These are phyloP conservation scores for Hyaloscypha variabilis DNA, from an alignment of 495 filamentous ascomycete species.

Conservation along the genomic window DNA sequence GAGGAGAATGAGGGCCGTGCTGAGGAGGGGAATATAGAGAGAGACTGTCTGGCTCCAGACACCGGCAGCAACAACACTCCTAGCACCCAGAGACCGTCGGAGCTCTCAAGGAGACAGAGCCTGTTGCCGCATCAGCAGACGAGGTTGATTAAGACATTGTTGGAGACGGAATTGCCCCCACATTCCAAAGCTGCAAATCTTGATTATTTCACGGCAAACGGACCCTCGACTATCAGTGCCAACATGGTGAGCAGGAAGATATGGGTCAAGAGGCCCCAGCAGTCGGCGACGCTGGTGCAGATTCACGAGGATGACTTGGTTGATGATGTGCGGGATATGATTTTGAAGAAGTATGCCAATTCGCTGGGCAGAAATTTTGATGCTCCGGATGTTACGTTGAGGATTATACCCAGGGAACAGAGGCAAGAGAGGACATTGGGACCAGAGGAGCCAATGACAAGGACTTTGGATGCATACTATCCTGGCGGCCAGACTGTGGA, in stretches of 20 bases:
- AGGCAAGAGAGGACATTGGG: conserved; percentile 69
- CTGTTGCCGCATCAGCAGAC: conserved; percentile 50
- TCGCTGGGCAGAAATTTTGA: conserved; percentile 87
- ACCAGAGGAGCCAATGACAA: conserved; percentile 83
- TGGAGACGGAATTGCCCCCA: conserved; percentile 36
- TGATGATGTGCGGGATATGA: conserved; percentile 91
- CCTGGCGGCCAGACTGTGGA: conserved; percentile 88
- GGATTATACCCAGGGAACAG: conserved; percentile 53
- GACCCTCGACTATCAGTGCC: conserved; percentile 40
- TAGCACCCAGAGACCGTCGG: conserved; percentile 16
- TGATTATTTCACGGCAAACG: conserved; percentile 37
- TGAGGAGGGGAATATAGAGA: background rate
- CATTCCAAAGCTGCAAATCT: conserved; percentile 36
- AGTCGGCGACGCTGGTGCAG: conserved; percentile 84
- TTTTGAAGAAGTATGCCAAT: conserved; percentile 91
- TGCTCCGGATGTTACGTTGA: conserved; percentile 80
- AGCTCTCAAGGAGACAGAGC: conserved; percentile 38
- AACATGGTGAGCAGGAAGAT: conserved; percentile 65
- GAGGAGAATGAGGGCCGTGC: conserved; percentile 5
- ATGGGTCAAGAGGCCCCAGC: conserved; percentile 87
- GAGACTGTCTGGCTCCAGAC: background rate
- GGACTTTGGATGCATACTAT: conserved; percentile 81
- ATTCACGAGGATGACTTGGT: conserved; percentile 89
- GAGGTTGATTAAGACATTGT: conserved; percentile 48
- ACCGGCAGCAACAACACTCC: background rate